These are phyloP conservation scores for Trametes versicolor DNA, from an alignment of 1,284 basidiomycete genomes.

Conservation along the genomic window DNA sequence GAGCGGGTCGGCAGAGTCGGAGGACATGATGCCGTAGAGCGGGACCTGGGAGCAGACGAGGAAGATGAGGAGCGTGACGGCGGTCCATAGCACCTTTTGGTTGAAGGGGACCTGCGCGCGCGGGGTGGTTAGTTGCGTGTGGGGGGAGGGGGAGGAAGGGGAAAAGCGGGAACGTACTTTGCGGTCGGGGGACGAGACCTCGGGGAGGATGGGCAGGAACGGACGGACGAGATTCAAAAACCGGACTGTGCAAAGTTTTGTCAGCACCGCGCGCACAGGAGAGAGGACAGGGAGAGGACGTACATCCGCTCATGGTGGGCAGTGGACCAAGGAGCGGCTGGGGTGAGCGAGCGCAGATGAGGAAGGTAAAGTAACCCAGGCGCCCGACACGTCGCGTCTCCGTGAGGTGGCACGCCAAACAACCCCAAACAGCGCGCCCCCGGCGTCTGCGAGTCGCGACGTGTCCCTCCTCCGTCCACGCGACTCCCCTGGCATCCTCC, in stretches of 20 bases:
- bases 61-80: slow-evolving; percentile 97
- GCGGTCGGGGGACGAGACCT: slow-evolving; percentile 95
- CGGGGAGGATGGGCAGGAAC: slow-evolving; percentile 92
- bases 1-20: slow-evolving; percentile 96
- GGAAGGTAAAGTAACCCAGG: slow-evolving; percentile 1
- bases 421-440: slow-evolving; percentile 35
- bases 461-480: neutral
- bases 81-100: slow-evolving; percentile 97
- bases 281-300: slow-evolving; percentile 23
- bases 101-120: slow-evolving; percentile 86
- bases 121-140: neutral
- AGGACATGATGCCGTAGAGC: slow-evolving; percentile 97
- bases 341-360: slow-evolving; percentile 29
- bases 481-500: neutral
- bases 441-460: neutral
- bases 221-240: slow-evolving; percentile 96
- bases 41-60: slow-evolving; percentile 97
- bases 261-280: slow-evolving; percentile 7
- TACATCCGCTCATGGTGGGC: slow-evolving; percentile 52
- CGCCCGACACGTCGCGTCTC: slow-evolving; percentile 31
- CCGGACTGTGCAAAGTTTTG: slow-evolving; percentile 68
- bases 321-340: slow-evolving; percentile 44
- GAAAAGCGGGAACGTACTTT: slow-evolving; percentile 66
- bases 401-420: slow-evolving; percentile 46
- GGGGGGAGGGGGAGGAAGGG: slow-evolving; percentile 2